Evolutionary conservation across 2,329 filamentous ascomycete genomes (phyloP).

Genomic region (Ophiostoma montium): DNA sequence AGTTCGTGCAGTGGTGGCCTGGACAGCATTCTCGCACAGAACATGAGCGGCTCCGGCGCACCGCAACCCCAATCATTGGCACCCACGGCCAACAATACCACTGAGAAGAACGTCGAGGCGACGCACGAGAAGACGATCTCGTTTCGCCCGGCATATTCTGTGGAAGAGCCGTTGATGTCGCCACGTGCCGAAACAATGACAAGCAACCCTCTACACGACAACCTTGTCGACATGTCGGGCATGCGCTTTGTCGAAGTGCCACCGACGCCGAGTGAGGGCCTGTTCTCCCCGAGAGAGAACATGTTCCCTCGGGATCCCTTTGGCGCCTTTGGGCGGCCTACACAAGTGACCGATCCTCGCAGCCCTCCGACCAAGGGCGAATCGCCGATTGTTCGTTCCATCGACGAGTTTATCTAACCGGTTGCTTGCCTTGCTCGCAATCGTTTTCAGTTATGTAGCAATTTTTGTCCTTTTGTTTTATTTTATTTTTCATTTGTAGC

Average conservation of each 20-base stretch:
- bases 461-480: background rate
- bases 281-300: conserved; percentile 38
- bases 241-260: conserved; percentile 39
- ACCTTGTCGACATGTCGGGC: conserved; percentile 28
- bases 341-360: conserved; percentile 48
- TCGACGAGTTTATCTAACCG: conserved; percentile 57
- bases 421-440: too few relatives aligned
- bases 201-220: conserved; percentile 45
- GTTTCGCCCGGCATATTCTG: conserved; percentile 1
- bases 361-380: conserved; percentile 63
- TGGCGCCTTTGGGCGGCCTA: conserved; percentile 35
- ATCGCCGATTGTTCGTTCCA: conserved; percentile 61
- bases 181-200: conserved; percentile 62
- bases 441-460: too few relatives aligned
- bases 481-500: background rate
- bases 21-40: conserved; percentile 6
- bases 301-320: conserved; percentile 41
- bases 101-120: too few relatives aligned
- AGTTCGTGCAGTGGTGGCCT: conserved; percentile 6
- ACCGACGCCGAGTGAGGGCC: conserved; percentile 35
- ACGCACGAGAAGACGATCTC: conserved; percentile 5
- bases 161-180: conserved; percentile 46
- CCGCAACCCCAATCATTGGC: too few relatives aligned
- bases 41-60: background rate
- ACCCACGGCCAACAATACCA: conserved; percentile 3